Percentiles rank a stretch among this genome's conserved stretches.
These are phyloP conservation scores for Fistulinella cinereoalba DNA, from an alignment of 1,284 basidiomycete genomes.

Conservation along the genomic window DNA sequence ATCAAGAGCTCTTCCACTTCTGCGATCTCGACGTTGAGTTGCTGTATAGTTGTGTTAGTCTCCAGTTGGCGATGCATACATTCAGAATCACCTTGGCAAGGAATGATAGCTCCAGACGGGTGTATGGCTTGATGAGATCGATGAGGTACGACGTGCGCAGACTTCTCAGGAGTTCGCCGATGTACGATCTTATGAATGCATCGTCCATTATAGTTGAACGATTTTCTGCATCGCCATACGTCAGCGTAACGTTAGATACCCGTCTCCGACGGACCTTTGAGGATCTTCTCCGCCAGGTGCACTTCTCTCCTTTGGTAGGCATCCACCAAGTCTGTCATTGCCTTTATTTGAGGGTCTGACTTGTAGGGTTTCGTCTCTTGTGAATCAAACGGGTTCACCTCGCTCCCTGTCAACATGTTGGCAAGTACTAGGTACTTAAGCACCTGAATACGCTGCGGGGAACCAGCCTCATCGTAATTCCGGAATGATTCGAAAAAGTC, in stretches of 20 bases:
- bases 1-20: conserved; percentile 95
- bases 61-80: not conserved
- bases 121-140: conserved; percentile 97
- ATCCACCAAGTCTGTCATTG: conserved; percentile 96
- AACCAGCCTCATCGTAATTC: conserved; percentile 98
- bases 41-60: conserved; percentile 46
- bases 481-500: conserved; percentile 99
- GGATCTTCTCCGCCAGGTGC: conserved; percentile 92
- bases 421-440: conserved; percentile 98
- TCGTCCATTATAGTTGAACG: conserved; percentile 94
- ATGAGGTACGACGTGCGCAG: conserved; percentile 95
- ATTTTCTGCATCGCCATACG: conserved; percentile 60
- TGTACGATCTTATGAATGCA: conserved; percentile 88
- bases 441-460: conserved; percentile 94
- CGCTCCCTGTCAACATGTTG: conserved; percentile 97
- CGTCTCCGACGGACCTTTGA: conserved; percentile 60
- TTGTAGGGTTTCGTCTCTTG: conserved; percentile 99
- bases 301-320: conserved; percentile 97
- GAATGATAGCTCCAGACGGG: conserved; percentile 87
- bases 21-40: conserved; percentile 84
- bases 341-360: conserved; percentile 92
- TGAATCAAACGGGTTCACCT: conserved; percentile 99
- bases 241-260: not conserved
- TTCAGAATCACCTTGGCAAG: conserved; percentile 71
- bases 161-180: conserved; percentile 91